Evolutionary conservation across 1,284 basidiomycete genomes (phyloP).

Genomic region (Porodaedalea pini): DNA sequence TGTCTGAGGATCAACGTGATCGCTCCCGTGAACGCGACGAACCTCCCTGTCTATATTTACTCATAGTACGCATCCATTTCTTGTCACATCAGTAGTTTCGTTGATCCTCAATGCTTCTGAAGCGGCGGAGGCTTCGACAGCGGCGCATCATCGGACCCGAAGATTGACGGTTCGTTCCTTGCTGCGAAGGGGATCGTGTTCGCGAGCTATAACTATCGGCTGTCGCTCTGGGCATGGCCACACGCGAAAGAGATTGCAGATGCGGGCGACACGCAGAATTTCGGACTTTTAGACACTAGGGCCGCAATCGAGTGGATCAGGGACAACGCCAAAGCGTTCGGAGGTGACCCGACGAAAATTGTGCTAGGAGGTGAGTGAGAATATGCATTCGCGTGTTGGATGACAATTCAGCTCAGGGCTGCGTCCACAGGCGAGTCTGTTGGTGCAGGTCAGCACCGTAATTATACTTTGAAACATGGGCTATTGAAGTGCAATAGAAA

Average conservation of each 20-base stretch:
- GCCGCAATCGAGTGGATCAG: conserved; percentile 42
- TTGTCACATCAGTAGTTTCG: neutral
- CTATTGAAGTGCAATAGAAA: conserved; percentile 28
- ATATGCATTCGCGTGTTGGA: neutral
- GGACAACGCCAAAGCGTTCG: conserved; percentile 38
- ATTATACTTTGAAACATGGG: neutral
- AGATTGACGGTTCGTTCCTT: conserved; percentile 41
- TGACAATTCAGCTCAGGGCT: too few species aligned
- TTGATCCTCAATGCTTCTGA: neutral
- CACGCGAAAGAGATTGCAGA: conserved; percentile 38
- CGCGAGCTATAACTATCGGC: conserved; percentile 42
- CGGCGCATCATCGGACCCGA: conserved; percentile 42
- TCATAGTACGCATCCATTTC: conserved; percentile 29
- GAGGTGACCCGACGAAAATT: conserved; percentile 42
- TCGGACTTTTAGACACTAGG: conserved; percentile 40
- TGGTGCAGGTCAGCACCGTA: conserved; percentile 34
- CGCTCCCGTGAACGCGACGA: conserved; percentile 33
- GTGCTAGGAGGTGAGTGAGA: conserved; percentile 33
- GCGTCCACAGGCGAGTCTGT: conserved; percentile 41
- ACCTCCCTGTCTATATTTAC: conserved; percentile 41
- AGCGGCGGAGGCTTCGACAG: conserved; percentile 34
- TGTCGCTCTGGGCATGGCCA: conserved; percentile 40
- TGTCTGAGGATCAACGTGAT: conserved; percentile 42
- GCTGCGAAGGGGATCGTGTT: conserved; percentile 40
- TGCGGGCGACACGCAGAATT: conserved; percentile 38